phyloP scores from a whole-genome alignment of 345 rosid species.

The Anastatica hierochuntica region DNA sequence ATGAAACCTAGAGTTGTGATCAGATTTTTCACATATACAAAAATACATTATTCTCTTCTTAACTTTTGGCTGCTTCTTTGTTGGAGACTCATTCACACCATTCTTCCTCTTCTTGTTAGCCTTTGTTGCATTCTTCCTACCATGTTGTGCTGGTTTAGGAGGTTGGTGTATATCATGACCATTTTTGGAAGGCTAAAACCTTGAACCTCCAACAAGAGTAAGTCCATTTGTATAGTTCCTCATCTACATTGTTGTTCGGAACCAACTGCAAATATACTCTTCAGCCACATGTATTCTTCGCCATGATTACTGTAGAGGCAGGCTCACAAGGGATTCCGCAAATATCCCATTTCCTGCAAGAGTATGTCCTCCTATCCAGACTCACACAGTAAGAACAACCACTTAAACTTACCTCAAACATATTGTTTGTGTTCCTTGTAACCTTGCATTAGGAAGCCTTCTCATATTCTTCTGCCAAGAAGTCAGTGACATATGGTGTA shows the following conservation, averaged over 20 bases:
- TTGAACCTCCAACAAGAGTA: not conserved
- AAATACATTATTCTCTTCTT: too few relatives aligned
- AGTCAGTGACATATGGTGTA: too few relatives aligned
- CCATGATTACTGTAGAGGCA: not conserved
- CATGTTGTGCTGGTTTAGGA: not conserved
- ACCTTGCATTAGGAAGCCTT: too few relatives aligned
- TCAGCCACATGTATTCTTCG: not conserved
- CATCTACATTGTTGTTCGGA: not conserved
- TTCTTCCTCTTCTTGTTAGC: not conserved
- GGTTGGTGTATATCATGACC: not conserved
- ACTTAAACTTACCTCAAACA: too few relatives aligned
- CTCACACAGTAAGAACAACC: too few relatives aligned
- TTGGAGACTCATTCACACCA: not conserved
- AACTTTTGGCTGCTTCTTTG: not conserved
- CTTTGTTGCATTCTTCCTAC: not conserved
- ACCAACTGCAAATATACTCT: not conserved
- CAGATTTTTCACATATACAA: too few relatives aligned
- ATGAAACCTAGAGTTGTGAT: too few relatives aligned
- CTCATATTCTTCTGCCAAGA: too few relatives aligned
- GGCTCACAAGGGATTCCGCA: too few relatives aligned
- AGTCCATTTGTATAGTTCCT: not conserved
- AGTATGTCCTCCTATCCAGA: too few relatives aligned
- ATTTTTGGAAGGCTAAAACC: not conserved
- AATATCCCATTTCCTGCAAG: too few relatives aligned
- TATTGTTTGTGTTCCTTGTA: too few relatives aligned